These are phyloP conservation scores for Lecanicillium sp. DNA, from an alignment of 2,329 filamentous ascomycete genomes.

Conservation along the genomic window DNA sequence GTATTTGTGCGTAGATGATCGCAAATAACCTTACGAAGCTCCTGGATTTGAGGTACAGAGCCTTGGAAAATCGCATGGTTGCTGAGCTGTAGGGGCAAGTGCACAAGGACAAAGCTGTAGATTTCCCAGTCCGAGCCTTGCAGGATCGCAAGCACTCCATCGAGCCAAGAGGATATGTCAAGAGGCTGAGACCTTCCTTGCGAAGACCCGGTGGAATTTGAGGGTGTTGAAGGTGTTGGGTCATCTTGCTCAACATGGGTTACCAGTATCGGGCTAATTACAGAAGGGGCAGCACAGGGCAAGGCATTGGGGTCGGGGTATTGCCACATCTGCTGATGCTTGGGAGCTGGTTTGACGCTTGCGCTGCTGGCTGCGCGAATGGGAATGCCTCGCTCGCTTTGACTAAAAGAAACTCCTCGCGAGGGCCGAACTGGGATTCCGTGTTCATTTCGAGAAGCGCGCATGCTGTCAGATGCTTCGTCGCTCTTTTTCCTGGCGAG, in stretches of 20 bases:
- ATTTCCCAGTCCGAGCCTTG: constrained; percentile 81
- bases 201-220: constrained; percentile 21
- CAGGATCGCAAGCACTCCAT: constrained; percentile 67
- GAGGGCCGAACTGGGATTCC: constrained; percentile 32
- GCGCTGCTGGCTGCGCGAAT: constrained; percentile 38
- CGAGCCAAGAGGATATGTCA: constrained; percentile 66
- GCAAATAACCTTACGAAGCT: constrained; percentile 69
- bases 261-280: constrained; percentile 46
- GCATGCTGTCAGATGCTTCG: constrained; percentile 41
- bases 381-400: constrained; percentile 38
- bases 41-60: constrained; percentile 67
- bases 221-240: constrained; percentile 19
- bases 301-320: constrained; percentile 51
- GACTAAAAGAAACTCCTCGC: constrained; percentile 48
- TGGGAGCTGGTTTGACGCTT: constrained; percentile 26
- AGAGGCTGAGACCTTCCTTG: constrained; percentile 37
- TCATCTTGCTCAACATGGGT: constrained; percentile 29
- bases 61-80: constrained; percentile 81
- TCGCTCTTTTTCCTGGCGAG: constrained; percentile 45
- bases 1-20: constrained; percentile 72
- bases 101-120: constrained; percentile 83
- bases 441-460: constrained; percentile 40
- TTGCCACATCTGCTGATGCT: constrained; percentile 51
- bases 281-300: constrained; percentile 39
- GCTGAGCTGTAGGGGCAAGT: constrained; percentile 79